Evolutionary conservation across 2,329 filamentous ascomycete species (phyloP).

Genomic region (Ascochyta clinopodiicola): DNA sequence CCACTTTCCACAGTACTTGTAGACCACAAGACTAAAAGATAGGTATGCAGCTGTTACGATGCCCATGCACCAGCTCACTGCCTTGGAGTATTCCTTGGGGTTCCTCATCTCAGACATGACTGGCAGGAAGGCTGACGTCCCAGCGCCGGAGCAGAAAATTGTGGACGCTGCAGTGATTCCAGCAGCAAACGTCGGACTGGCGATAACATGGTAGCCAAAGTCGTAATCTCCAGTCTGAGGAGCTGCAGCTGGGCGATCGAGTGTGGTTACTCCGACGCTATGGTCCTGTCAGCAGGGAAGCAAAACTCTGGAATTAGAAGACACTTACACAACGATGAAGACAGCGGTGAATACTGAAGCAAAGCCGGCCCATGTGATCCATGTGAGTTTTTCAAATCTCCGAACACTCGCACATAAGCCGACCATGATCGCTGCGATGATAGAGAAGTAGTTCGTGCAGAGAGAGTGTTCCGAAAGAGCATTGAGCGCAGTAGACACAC

Average conservation of each 20-base stretch:
- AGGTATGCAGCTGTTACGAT: conserved; percentile 65
- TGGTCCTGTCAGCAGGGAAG: neutral
- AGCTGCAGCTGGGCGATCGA: conserved; percentile 65
- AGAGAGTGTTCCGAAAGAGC: conserved; percentile 64
- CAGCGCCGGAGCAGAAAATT: conserved; percentile 66
- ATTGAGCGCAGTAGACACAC: conserved; percentile 66
- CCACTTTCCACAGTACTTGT: conserved; percentile 67
- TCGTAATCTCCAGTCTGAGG: conserved; percentile 66
- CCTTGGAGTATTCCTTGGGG: conserved; percentile 66
- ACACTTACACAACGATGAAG: conserved; percentile 58
- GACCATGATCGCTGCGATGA: conserved; percentile 62
- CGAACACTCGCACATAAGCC: conserved; percentile 60
- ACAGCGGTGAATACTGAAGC: conserved; percentile 64
- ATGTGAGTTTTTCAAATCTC: conserved; percentile 67
- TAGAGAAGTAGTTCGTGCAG: conserved; percentile 66
- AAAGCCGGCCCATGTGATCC: conserved; percentile 68
- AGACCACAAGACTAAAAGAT: conserved; percentile 66
- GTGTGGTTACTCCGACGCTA: conserved; percentile 62
- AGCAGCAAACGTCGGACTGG: conserved; percentile 63
- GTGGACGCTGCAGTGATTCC: conserved; percentile 64
- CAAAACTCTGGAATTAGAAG: neutral
- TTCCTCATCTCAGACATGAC: conserved; percentile 70
- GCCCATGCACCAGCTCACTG: conserved; percentile 65
- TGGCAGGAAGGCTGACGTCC: conserved; percentile 67
- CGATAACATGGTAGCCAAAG: conserved; percentile 64